These are phyloP conservation scores for Sicyos baderoa DNA, from an alignment of 306 rosid genomes.

Conservation along the genomic window DNA sequence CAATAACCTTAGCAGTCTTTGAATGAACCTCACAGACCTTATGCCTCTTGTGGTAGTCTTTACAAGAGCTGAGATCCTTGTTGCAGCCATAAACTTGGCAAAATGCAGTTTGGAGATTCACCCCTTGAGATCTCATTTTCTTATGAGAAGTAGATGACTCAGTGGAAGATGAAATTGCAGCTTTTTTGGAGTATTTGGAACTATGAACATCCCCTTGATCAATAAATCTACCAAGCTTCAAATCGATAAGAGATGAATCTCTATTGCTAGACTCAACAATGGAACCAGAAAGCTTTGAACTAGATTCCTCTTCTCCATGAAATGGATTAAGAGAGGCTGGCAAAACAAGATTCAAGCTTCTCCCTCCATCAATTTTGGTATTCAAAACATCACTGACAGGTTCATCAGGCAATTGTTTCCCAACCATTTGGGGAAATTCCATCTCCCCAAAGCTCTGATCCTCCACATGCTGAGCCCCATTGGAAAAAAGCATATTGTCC, in stretches of 20 bases:
- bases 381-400: conserved; percentile 28
- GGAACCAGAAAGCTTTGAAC: conserved; percentile 56
- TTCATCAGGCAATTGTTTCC: conserved; percentile 39
- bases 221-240: conserved; percentile 60
- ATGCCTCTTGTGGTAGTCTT: conserved; percentile 88
- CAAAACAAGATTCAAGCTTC: conserved; percentile 24
- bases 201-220: conserved; percentile 39
- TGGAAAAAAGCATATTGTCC: conserved; percentile 33
- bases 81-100: conserved; percentile 93
- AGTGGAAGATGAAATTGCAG: conserved; percentile 39
- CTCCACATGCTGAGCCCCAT: conserved; percentile 32
- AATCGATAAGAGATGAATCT: conserved; percentile 61
- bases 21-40: conserved; percentile 89
- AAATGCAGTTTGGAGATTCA: conserved; percentile 33
- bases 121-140: conserved; percentile 40
- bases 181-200: conserved; percentile 35
- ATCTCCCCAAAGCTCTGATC: conserved; percentile 54
- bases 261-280: conserved; percentile 40
- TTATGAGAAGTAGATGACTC: conserved; percentile 56
- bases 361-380: conserved; percentile 28
- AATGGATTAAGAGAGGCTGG: conserved; percentile 23
- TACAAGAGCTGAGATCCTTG: conserved; percentile 68
- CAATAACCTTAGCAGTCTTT: conserved; percentile 69
- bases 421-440: conserved; percentile 50
- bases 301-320: conserved; percentile 39